phyloP scores from a whole-genome alignment of 2,329 filamentous ascomycete species.

The Thermoascus crustaceus region DNA sequence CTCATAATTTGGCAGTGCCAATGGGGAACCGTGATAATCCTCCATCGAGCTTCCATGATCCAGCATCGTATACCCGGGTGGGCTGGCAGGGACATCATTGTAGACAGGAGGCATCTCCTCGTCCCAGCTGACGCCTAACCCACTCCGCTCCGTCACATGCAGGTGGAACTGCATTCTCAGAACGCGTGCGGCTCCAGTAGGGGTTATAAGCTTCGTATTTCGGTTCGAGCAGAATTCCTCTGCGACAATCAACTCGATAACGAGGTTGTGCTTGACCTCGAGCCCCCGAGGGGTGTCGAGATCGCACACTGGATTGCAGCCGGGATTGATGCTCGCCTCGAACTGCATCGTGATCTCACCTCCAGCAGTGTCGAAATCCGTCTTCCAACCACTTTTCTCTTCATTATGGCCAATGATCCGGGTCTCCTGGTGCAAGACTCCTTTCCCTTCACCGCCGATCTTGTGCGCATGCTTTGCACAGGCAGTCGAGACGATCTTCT shows the following conservation, averaged over 20 bases:
- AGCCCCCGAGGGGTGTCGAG: slow-evolving; percentile 66
- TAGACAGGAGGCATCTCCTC: slow-evolving; percentile 93
- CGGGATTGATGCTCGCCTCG: slow-evolving; percentile 52
- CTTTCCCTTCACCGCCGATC: slow-evolving; percentile 59
- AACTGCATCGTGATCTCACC: slow-evolving; percentile 80
- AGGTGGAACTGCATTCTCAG: slow-evolving; percentile 86
- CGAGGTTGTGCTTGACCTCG: slow-evolving; percentile 72
- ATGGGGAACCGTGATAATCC: slow-evolving; percentile 38
- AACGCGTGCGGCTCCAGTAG: slow-evolving; percentile 83
- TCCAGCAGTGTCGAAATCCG: slow-evolving; percentile 57
- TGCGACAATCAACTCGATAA: slow-evolving; percentile 88
- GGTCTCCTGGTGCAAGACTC: slow-evolving; percentile 63
- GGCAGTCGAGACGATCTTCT: slow-evolving; percentile 68
- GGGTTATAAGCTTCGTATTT: slow-evolving; percentile 65
- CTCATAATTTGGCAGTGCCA: slow-evolving; percentile 35
- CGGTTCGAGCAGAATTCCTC: slow-evolving; percentile 72
- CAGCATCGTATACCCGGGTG: slow-evolving; percentile 57
- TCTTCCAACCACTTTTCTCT: slow-evolving; percentile 85
- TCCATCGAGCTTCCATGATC: slow-evolving; percentile 36
- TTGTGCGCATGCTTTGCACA: slow-evolving; percentile 68
- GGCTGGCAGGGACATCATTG: slow-evolving; percentile 81
- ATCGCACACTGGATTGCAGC: slow-evolving; percentile 65
- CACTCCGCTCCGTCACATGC: slow-evolving; percentile 70
- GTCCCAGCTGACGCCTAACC: slow-evolving; percentile 91
- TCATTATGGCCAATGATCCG: slow-evolving; percentile 73